Evolutionary conservation across 148 eudicot genomes (phyloP).

Genomic region (Limonium bicolor): DNA sequence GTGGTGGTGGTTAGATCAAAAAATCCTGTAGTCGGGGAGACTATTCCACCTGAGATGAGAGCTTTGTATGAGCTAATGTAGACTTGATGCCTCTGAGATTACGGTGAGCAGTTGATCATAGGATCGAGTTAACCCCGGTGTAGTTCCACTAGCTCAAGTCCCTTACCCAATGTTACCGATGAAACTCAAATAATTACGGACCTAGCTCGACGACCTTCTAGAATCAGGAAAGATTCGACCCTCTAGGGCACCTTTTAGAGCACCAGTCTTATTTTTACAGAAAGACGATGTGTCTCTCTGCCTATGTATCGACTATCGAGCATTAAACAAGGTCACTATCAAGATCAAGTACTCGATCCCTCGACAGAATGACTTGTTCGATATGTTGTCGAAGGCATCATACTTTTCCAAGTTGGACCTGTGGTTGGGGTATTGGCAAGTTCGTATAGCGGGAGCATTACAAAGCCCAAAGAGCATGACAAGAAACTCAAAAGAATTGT

Average conservation of each 20-base stretch:
- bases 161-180: background rate
- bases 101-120: background rate
- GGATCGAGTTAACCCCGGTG: background rate
- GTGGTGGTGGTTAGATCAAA: no score
- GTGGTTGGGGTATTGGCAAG: background rate
- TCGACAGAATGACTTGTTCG: background rate
- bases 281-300: slow-evolving; percentile 1
- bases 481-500: background rate
- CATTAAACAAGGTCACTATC: background rate
- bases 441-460: background rate
- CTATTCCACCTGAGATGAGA: no score
- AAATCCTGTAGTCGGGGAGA: no score
- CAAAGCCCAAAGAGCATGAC: background rate
- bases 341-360: slow-evolving; percentile 2
- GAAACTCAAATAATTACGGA: background rate
- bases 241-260: no score
- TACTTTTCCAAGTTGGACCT: background rate
- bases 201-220: background rate
- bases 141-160: background rate
- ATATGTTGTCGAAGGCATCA: background rate
- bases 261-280: background rate
- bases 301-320: no score
- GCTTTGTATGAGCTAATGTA: no score
- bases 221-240: background rate
- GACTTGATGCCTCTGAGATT: no score